A percentile compares a stretch with the other conserved stretches of the same genome.
Conservation (phyloP, 352 stramenopile species). For the Pythium brassicae region DNA sequence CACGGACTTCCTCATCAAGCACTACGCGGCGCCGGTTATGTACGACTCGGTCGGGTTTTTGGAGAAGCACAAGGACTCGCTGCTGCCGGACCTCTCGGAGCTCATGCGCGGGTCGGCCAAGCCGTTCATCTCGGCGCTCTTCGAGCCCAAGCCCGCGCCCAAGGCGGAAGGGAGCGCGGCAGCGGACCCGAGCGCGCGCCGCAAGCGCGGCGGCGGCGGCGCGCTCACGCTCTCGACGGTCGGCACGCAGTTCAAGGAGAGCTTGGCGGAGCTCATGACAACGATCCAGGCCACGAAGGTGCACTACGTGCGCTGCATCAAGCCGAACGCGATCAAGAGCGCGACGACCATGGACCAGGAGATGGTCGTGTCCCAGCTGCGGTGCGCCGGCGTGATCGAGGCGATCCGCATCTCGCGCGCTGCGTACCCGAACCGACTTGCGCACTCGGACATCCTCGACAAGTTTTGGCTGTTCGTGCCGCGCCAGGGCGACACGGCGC, state of each 20-base stretch:
- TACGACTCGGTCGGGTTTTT: slow-evolving; percentile 94
- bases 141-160: slow-evolving; percentile 56
- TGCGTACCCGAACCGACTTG: slow-evolving; percentile 97
- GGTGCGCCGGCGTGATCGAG: slow-evolving; percentile 98
- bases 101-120: slow-evolving; percentile 78
- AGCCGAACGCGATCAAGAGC: slow-evolving; percentile 98
- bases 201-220: slow-evolving; percentile 50
- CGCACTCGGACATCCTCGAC: slow-evolving; percentile 82
- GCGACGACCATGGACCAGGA: slow-evolving; percentile 84
- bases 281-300: slow-evolving; percentile 94
- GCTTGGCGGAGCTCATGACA: slow-evolving; percentile 92
- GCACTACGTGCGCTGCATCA: slow-evolving; percentile 99
- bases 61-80: slow-evolving; percentile 95
- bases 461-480: slow-evolving; percentile 85
- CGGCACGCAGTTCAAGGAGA: slow-evolving; percentile 92
- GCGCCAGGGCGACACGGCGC: slow-evolving; percentile 40
- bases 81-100: slow-evolving; percentile 92
- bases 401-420: slow-evolving; percentile 97
- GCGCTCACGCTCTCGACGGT: slow-evolving; percentile 70
- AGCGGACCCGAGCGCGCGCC: slow-evolving; percentile 23
- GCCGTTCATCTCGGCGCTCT: slow-evolving; percentile 67
- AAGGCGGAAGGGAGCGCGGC: slow-evolving; percentile 36
- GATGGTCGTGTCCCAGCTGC: slow-evolving; percentile 95
- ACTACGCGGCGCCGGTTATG: slow-evolving; percentile 93
- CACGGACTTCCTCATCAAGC: slow-evolving; percentile 93